phyloP scores from a whole-genome alignment of 441 rosid species.

The Capsella rubella region DNA sequence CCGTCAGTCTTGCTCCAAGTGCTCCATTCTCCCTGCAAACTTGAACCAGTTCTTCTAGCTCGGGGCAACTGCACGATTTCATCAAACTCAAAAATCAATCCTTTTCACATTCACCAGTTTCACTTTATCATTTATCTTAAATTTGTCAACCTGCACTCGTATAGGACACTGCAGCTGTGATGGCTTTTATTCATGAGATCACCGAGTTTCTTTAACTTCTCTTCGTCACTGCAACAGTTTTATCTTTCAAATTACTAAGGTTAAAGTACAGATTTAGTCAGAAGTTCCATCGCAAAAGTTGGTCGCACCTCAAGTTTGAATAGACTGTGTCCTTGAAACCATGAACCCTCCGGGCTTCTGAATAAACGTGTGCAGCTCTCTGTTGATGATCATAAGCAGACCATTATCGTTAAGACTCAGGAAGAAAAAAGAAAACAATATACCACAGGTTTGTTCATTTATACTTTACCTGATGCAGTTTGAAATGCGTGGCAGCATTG shows the following conservation, averaged over 20 bases:
- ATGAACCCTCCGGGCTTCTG: constrained; percentile 84
- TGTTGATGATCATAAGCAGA: constrained; percentile 34
- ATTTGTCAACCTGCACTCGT: constrained; percentile 86
- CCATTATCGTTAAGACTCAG: not conserved
- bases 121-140: not conserved
- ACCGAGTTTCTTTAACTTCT: constrained; percentile 78
- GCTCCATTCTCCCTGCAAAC: constrained; percentile 72
- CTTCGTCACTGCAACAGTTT: constrained; percentile 69
- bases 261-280: not conserved
- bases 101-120: not conserved
- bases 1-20: constrained; percentile 97
- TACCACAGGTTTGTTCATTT: constrained; percentile 4
- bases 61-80: constrained; percentile 71
- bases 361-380: constrained; percentile 94
- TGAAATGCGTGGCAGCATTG: constrained; percentile 77
- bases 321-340: constrained; percentile 83
- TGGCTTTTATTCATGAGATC: constrained; percentile 92
- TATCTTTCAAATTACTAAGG: constrained; percentile 11
- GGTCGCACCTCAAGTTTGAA: constrained; percentile 65
- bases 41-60: constrained; percentile 90
- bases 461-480: constrained; percentile 76
- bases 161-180: constrained; percentile 85
- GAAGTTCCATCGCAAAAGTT: not conserved
- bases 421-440: not conserved
- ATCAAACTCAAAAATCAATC: not conserved